Evolutionary conservation across 805 yeast genomes (phyloP), one percentile per base, ranked within the genome.

Genomic region (Teunomyces pallodes): DNA sequence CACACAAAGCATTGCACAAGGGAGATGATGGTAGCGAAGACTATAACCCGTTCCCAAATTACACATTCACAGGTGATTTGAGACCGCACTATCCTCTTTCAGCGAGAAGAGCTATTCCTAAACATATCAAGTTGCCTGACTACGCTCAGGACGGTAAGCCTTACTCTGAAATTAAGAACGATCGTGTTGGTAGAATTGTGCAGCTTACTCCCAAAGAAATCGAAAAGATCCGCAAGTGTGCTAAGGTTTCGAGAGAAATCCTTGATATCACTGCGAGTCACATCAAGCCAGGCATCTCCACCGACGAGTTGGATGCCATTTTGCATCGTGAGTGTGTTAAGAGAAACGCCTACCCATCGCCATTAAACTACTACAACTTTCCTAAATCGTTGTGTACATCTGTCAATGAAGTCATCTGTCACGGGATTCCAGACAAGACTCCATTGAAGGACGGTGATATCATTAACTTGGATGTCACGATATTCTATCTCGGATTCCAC

Each of bases 381-480:
- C 97, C 98, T 38, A 91, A 90, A 65, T 83, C 94, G 17, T 80
- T 89, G 36, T 94, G 99, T 70, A 90, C 96, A 1, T 90, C 97
- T 2, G 86, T 94, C 39, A 94, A 94, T 68, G 99, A 94, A 74
- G 84, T 90, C 49, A 87, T 94, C 51, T 94, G 99, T 66, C 99
- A 94, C 67, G 99, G 99, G 54, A 87, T 94, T 50, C 99, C 99
- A 26, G 99, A 94, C 69, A 79, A 87, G 70, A 80, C 91, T 47
- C 84, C 83, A 30, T 77, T 94, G 54, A 72, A 88, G 65, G 98
- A 92, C 56, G 99, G 99, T 50, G 99, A 94, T 64, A 92, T 94
- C 56, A 80, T 94, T 51, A 94, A 94, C 64, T 73, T 94, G 54
- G 99, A 94, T 65, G 88, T 94, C 43, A 80, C 96, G 3, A 67